phyloP scores from a whole-genome alignment of 73 alveolate genomes.

The Paramecium bursaria region DNA sequence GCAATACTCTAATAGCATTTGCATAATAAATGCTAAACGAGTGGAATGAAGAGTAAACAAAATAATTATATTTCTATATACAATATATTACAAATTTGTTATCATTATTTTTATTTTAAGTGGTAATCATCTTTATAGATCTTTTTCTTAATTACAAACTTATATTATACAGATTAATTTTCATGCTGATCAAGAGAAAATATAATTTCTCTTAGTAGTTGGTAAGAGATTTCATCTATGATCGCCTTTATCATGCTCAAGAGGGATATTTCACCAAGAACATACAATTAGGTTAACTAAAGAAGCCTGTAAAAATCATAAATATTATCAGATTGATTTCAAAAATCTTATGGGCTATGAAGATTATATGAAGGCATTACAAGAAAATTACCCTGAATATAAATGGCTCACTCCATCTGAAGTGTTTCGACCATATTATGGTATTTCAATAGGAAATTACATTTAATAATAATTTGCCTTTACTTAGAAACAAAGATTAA shows the following conservation, averaged over 20 bases:
- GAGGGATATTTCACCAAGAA: constrained; percentile 84
- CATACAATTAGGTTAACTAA: constrained; percentile 82
- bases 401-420: constrained; percentile 92
- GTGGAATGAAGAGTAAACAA: too few relatives aligned
- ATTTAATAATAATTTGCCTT: constrained; percentile 65
- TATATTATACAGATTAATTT: too few relatives aligned
- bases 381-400: constrained; percentile 83
- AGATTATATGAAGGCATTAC: constrained; percentile 75
- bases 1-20: too few relatives aligned
- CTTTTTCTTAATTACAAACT: too few relatives aligned
- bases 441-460: constrained; percentile 85
- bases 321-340: constrained; percentile 55
- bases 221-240: constrained; percentile 81
- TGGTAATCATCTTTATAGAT: too few relatives aligned
- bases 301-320: constrained; percentile 73
- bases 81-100: too few relatives aligned
- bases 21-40: too few relatives aligned
- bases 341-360: constrained; percentile 77
- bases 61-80: too few relatives aligned
- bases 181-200: background rate
- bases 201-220: background rate
- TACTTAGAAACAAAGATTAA: constrained; percentile 58
- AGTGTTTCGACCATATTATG: constrained; percentile 89
- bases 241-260: constrained; percentile 76
- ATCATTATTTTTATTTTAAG: too few relatives aligned